These are phyloP conservation scores for Murraya koenigii DNA, from an alignment of 345 rosid genomes.

Conservation along the genomic window DNA sequence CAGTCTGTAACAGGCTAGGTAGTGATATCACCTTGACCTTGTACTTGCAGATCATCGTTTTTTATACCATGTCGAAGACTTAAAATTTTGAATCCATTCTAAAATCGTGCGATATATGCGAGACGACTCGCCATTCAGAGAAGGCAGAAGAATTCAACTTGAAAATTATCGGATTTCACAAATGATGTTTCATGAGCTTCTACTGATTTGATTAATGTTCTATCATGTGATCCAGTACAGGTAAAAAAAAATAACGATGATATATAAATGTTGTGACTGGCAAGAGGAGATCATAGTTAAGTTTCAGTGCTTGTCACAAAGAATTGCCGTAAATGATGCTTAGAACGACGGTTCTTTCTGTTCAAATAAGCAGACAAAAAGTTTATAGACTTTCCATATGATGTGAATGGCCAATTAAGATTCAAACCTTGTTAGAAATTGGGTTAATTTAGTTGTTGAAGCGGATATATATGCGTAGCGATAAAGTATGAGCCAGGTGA, in stretches of 20 bases:
- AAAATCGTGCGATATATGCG: too few relatives aligned
- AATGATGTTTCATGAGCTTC: too few relatives aligned
- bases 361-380: background rate
- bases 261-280: background rate
- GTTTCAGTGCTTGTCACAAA: conserved; percentile 3
- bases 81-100: too few relatives aligned
- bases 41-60: background rate
- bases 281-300: background rate
- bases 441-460: background rate
- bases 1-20: background rate
- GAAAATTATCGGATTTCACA: too few relatives aligned
- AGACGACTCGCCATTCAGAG: too few relatives aligned
- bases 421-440: background rate
- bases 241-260: too few relatives aligned
- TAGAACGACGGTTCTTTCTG: background rate
- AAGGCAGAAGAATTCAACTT: too few relatives aligned
- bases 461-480: background rate
- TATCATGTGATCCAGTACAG: too few relatives aligned
- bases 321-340: background rate
- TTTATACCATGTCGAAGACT: too few relatives aligned
- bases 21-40: background rate
- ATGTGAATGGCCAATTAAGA: background rate
- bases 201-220: too few relatives aligned
- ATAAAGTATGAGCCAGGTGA: too few relatives aligned
- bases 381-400: background rate